Conservation (phyloP, 768 basidiomycete genomes). For the Phanerochaete sordida region DNA sequence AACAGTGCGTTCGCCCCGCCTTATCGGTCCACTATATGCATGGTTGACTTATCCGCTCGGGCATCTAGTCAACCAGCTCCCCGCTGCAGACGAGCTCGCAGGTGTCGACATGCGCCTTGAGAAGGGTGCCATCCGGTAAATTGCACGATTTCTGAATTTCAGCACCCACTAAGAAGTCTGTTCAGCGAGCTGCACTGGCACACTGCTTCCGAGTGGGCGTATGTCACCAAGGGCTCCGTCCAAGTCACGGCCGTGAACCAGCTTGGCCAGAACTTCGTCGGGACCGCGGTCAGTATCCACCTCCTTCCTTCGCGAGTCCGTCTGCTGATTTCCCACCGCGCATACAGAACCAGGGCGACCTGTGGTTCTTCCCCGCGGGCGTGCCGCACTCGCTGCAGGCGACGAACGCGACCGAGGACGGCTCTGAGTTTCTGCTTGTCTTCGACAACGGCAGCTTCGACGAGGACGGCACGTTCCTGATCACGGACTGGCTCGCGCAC, state of each 20-base stretch:
- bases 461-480: constrained; percentile 30
- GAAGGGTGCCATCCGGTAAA: constrained; percentile 20
- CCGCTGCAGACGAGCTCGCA: constrained; percentile 19
- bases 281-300: constrained; percentile 37
- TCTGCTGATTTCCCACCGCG: not conserved
- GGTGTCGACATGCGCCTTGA: constrained; percentile 29
- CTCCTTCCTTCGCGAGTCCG: not conserved
- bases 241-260: constrained; percentile 36
- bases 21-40: too few species aligned
- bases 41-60: too few species aligned
- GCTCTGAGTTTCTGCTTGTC: constrained; percentile 24
- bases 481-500: constrained; percentile 28
- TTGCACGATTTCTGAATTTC: too few species aligned
- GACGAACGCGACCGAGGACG: constrained; percentile 25
- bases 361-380: constrained; percentile 16
- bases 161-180: too few species aligned
- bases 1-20: constrained; percentile 47
- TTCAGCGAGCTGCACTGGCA: constrained; percentile 29
- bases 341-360: constrained; percentile 8
- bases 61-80: constrained; percentile 15
- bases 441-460: constrained; percentile 32
- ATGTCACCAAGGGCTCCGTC: constrained; percentile 20
- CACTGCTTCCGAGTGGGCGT: constrained; percentile 23
- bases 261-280: constrained; percentile 46
- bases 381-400: constrained; percentile 14